These are phyloP conservation scores for Thraustotheca clavata DNA, from an alignment of 352 stramenopile genomes.

Conservation along the genomic window DNA sequence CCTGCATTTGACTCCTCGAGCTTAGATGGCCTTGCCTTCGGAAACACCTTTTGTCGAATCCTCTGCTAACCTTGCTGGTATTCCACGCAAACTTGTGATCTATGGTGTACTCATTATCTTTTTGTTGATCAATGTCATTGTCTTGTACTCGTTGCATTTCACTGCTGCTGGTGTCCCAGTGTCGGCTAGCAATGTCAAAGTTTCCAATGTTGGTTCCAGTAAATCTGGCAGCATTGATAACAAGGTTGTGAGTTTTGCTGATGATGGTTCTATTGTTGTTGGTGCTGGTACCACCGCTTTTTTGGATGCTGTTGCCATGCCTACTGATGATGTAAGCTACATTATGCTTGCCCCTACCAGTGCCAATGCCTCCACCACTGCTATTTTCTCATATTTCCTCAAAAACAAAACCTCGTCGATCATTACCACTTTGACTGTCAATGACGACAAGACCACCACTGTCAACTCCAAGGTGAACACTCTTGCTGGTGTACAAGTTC, in stretches of 20 bases:
- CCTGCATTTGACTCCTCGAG: neutral
- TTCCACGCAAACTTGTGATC: constrained; percentile 24
- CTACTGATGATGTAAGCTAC: constrained; percentile 37
- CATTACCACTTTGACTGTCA: constrained; percentile 41
- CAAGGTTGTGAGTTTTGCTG: constrained; percentile 51
- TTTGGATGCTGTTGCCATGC: constrained; percentile 40
- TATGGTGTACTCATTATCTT: constrained; percentile 32
- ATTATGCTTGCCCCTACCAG: constrained; percentile 54
- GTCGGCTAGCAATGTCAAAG: constrained; percentile 5
- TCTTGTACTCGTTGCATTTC: constrained; percentile 78
- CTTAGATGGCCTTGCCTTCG: neutral
- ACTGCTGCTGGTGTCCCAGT: constrained; percentile 27
- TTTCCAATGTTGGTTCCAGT: neutral
- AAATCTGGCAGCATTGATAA: neutral
- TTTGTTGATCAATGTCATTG: constrained; percentile 71
- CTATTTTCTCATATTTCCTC: constrained; percentile 23
- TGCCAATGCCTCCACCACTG: constrained; percentile 28
- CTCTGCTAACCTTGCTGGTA: neutral
- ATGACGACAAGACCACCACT: constrained; percentile 35
- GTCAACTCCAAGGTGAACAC: constrained; percentile 30
- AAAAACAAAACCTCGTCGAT: constrained; percentile 25
- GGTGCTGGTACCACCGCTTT: constrained; percentile 67
- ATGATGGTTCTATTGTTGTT: constrained; percentile 37
- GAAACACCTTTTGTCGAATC: constrained; percentile 13
- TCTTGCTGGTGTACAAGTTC: constrained; percentile 37